phyloP scores from a whole-genome alignment of 306 rosid genomes.

The Sechiopsis laciniata region DNA sequence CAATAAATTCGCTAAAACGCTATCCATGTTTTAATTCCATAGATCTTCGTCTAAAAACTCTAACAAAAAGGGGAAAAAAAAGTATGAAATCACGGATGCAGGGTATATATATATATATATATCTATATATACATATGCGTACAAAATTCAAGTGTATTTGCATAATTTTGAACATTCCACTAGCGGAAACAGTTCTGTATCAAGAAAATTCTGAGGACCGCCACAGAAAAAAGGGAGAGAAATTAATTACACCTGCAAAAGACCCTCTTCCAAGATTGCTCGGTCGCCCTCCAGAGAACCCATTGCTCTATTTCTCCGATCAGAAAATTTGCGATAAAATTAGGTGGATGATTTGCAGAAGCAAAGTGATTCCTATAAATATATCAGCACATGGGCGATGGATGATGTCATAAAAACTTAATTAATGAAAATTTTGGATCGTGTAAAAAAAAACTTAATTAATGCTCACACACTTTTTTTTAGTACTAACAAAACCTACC shows the following conservation, averaged over 20 bases:
- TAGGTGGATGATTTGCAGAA: neutral
- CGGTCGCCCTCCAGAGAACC: conserved; percentile 39
- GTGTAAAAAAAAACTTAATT: too few species aligned
- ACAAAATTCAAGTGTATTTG: neutral
- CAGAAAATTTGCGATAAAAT: neutral
- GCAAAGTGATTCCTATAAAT: neutral
- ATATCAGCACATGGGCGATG: neutral
- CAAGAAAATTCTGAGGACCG: neutral
- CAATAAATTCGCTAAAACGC: neutral
- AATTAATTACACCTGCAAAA: conserved; percentile 31
- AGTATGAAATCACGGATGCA: neutral
- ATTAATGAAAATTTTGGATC: too few species aligned
- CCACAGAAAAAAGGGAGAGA: neutral
- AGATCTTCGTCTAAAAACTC: neutral
- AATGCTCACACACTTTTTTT: too few species aligned
- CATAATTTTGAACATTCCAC: neutral
- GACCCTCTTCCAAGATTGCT: conserved; percentile 44
- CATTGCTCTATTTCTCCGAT: conserved; percentile 28
- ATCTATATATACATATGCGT: neutral
- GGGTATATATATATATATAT: too few species aligned
- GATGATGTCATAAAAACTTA: too few species aligned
- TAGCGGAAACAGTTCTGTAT: neutral
- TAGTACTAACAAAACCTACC: too few species aligned
- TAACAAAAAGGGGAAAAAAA: neutral
- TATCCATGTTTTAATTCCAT: neutral